Evolutionary conservation across 208 protist genomes (phyloP).

Genomic region (Tritrichomonas musculus): DNA sequence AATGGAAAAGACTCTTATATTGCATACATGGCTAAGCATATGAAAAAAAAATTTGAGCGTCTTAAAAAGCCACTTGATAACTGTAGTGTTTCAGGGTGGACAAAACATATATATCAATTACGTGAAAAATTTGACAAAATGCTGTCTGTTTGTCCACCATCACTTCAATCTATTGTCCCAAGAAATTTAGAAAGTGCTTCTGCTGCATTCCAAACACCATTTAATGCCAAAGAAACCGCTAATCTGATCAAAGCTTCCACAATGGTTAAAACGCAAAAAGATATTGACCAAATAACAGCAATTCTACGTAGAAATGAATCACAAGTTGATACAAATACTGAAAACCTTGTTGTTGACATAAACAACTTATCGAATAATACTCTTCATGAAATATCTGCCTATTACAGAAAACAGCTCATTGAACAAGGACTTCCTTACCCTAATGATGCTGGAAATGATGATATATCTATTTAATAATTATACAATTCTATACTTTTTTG

Average conservation of each 20-base stretch:
- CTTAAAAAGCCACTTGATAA: not conserved
- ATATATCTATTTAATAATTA: too few species aligned
- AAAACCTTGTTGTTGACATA: not conserved
- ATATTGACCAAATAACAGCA: not conserved
- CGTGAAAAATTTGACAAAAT: not conserved
- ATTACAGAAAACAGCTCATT: not conserved
- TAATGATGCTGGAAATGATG: not conserved
- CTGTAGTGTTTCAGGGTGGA: not conserved
- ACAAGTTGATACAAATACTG: not conserved
- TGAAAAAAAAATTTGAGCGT: not conserved
- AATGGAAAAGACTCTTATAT: slow-evolving; percentile 12
- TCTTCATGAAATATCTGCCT: not conserved
- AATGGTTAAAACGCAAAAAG: not conserved
- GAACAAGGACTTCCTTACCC: not conserved
- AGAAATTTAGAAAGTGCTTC: not conserved
- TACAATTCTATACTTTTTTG: too few species aligned
- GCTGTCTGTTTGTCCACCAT: not conserved
- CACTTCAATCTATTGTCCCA: not conserved
- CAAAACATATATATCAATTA: not conserved
- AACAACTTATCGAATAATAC: not conserved
- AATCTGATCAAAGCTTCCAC: not conserved
- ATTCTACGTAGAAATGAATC: not conserved
- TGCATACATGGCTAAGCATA: not conserved
- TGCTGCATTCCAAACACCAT: not conserved
- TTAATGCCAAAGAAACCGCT: not conserved